Evolutionary conservation across 805 yeast species (phyloP).

Genomic region (Lipomyces yamanashiensis): DNA sequence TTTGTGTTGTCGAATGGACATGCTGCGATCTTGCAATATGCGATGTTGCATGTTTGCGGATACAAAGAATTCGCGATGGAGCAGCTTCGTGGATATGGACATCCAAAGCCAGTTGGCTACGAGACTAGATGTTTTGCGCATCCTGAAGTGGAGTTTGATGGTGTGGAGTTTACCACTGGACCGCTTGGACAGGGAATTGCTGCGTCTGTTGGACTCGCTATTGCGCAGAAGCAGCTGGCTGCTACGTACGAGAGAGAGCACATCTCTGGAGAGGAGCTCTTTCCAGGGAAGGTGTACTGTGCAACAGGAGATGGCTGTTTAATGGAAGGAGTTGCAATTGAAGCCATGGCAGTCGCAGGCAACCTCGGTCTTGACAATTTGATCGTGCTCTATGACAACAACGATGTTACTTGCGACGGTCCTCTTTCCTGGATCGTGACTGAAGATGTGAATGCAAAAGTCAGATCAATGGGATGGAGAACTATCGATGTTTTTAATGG

Average conservation of each 20-base stretch:
- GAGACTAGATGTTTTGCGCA: slow-evolving; percentile 49
- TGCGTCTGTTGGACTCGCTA: slow-evolving; percentile 50
- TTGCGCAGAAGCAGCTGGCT: slow-evolving; percentile 47
- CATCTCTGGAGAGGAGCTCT: slow-evolving; percentile 38
- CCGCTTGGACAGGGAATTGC: slow-evolving; percentile 52
- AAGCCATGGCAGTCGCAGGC: slow-evolving; percentile 50
- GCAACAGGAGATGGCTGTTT: slow-evolving; percentile 51
- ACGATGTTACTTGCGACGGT: slow-evolving; percentile 49
- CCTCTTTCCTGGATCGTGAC: slow-evolving; percentile 46
- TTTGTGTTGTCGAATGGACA: slow-evolving; percentile 51
- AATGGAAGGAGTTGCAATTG: slow-evolving; percentile 50
- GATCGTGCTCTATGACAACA: slow-evolving; percentile 48
- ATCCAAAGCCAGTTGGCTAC: slow-evolving; percentile 16
- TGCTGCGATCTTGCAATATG: slow-evolving; percentile 47
- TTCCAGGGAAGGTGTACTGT: slow-evolving; percentile 44
- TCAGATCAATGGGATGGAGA: slow-evolving; percentile 47
- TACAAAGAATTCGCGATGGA: slow-evolving; percentile 48
- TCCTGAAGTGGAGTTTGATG: slow-evolving; percentile 48
- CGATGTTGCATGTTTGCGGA: slow-evolving; percentile 43
- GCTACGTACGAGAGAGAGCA: slow-evolving; percentile 47
- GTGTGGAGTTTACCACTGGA: slow-evolving; percentile 50
- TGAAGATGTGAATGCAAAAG: slow-evolving; percentile 46
- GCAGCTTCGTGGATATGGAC: slow-evolving; percentile 47
- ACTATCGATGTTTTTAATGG: slow-evolving; percentile 47
- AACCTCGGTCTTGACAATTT: slow-evolving; percentile 48